Conservation (phyloP, 2,329 filamentous ascomycete species). For the Phaeoacremonium minimum region DNA sequence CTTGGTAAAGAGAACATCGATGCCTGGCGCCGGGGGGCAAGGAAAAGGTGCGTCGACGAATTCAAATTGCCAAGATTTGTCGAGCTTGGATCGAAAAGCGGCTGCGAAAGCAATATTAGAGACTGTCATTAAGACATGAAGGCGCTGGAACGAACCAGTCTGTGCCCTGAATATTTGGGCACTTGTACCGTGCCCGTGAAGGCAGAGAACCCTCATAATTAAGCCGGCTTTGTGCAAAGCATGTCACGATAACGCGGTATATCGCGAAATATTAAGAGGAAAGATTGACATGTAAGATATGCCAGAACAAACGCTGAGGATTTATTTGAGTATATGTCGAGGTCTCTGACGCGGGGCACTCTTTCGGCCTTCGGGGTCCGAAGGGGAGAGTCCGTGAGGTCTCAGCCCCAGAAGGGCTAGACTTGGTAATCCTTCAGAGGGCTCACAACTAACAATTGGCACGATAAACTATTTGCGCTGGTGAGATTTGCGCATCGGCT, state of each 20-base stretch:
- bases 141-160: slow-evolving; percentile 24
- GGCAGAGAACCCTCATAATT: slow-evolving; percentile 27
- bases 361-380: slow-evolving; percentile 10
- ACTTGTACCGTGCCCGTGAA: slow-evolving; percentile 31
- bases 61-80: slow-evolving; percentile 21
- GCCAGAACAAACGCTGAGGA: too few species aligned
- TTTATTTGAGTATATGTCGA: too few species aligned
- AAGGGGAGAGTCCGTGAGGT: slow-evolving; percentile 2
- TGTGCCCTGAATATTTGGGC: slow-evolving; percentile 29
- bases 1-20: slow-evolving; percentile 22
- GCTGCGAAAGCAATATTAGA: too few species aligned
- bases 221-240: background rate
- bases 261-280: background rate
- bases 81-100: slow-evolving; percentile 27
- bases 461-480: too few species aligned
- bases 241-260: too few species aligned
- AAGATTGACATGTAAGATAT: background rate
- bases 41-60: slow-evolving; percentile 28
- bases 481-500: too few species aligned
- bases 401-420: too few species aligned
- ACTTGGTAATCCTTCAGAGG: too few species aligned
- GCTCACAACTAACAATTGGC: too few species aligned
- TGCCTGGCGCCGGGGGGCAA: slow-evolving; percentile 23
- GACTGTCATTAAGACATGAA: too few species aligned
- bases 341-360: too few species aligned